Evolutionary conservation across 1,284 basidiomycete genomes (phyloP), one percentile per base, ranked within the genome.

Genomic region (Amylostereum chailletii): DNA sequence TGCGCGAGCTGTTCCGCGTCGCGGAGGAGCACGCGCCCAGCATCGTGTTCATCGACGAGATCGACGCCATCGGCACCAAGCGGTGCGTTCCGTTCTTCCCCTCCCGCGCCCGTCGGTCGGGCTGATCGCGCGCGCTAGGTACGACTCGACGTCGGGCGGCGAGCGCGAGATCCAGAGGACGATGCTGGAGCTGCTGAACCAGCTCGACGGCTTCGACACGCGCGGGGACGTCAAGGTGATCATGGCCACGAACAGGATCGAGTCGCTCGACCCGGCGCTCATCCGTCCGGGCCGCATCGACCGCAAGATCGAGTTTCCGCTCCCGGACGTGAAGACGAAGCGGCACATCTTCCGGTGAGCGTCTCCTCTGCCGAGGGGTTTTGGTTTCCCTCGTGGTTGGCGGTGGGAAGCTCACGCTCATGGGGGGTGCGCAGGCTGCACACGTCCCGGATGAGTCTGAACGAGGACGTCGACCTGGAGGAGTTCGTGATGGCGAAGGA

Each of bases 31-130:
- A 98, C 62, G 91, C 94, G 8, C 95, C 96, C 3, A 95, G 94
- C 75, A 99, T 99, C 56, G 92, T 99, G 37, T 99, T 99, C 68
- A 99, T 99, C 65, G 96, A 99, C 65, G 96, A 99, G 67, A 91
- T 99, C 54, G 96, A 99, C 63, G 96, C 96, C 33, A 83, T 99
- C 61, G 96, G 96, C 62, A 99, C 95, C 3, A 99, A 99, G 71
- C 88, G 95, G 77, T 96, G 62, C 52, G 80, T 64, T 19, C 19
- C 3, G 32, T 55, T 5, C 7, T 47, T 41, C 32, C 52, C 5
- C n/a, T 46, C 32, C 31, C 46, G 43, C 8, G 19, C 10, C 34
- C 8, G 9, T 41, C 2, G 27, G 30, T 33, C 46, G 19, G 19
- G 2, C 33, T 3, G 11, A 32, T 44, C 11, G 38, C n/a, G 41